phyloP scores from a whole-genome alignment of 352 stramenopile genomes.

The Globisporangium acanthophoron region DNA sequence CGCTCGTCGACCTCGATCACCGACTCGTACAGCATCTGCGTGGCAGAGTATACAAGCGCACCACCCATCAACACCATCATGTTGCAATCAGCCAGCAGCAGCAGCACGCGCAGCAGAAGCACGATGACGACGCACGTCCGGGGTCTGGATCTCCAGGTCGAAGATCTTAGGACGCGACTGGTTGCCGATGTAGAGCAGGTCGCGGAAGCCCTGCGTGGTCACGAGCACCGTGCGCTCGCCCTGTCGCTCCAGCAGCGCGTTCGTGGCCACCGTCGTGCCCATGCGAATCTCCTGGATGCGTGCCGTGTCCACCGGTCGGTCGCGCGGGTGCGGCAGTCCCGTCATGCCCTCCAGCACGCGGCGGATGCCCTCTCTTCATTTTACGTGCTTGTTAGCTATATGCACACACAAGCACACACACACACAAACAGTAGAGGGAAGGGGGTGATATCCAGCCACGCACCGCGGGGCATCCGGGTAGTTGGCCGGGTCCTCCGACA shows the following conservation, averaged over 20 bases:
- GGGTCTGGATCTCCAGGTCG: slow-evolving; percentile 92
- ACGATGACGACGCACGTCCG: slow-evolving; percentile 40
- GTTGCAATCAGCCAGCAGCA: no score
- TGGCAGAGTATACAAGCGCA: no score
- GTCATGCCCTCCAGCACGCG: slow-evolving; percentile 93
- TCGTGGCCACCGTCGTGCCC: slow-evolving; percentile 97
- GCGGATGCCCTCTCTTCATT: slow-evolving; percentile 85
- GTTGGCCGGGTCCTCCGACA: slow-evolving; percentile 96
- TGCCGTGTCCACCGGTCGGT: slow-evolving; percentile 81
- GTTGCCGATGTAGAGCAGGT: slow-evolving; percentile 98
- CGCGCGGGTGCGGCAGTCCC: slow-evolving; percentile 75
- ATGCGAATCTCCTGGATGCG: slow-evolving; percentile 96
- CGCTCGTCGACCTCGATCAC: slow-evolving; percentile 97
- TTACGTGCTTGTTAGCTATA: background rate
- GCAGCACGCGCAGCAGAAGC: background rate
- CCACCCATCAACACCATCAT: no score
- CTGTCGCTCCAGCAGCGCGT: slow-evolving; percentile 96
- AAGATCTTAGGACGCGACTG: slow-evolving; percentile 98
- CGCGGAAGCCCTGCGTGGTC: slow-evolving; percentile 94
- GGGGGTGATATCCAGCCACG: background rate
- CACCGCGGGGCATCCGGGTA: slow-evolving; percentile 96
- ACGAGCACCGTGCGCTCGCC: slow-evolving; percentile 94
- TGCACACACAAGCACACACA: background rate
- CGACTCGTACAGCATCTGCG: slow-evolving; percentile 93
- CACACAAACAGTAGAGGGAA: background rate